A percentile compares a stretch with the other conserved stretches of the same genome.
Conservation (phyloP, 495 filamentous ascomycete genomes). For the Amorphotheca resinae region DNA sequence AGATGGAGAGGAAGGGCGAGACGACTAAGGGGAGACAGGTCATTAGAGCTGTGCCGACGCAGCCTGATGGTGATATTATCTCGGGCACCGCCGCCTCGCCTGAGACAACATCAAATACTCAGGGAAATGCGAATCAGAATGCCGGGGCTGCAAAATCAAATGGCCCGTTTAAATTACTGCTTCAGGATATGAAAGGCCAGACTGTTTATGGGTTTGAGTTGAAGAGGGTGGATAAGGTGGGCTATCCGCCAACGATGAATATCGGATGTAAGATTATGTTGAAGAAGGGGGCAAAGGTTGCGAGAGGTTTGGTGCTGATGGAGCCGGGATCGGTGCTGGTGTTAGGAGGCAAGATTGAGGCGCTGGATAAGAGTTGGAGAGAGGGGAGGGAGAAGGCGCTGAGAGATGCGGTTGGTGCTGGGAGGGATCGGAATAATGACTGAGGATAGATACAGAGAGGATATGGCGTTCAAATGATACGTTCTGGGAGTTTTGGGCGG, state of each 20-base stretch:
- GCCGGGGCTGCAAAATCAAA: slow-evolving; percentile 6
- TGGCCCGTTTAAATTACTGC: slow-evolving; percentile 56
- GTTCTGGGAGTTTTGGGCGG: no score
- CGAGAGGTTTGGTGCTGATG: slow-evolving; percentile 66
- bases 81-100: slow-evolving; percentile 1
- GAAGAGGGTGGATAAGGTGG: slow-evolving; percentile 48
- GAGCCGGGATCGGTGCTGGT: slow-evolving; percentile 49
- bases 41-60: slow-evolving; percentile 51
- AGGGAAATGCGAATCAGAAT: not conserved
- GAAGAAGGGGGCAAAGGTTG: slow-evolving; percentile 47
- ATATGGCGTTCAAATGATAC: not conserved
- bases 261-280: slow-evolving; percentile 79
- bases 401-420: slow-evolving; percentile 1
- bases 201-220: slow-evolving; percentile 66
- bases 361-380: slow-evolving; percentile 63
- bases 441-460: not conserved
- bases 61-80: slow-evolving; percentile 11
- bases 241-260: slow-evolving; percentile 37
- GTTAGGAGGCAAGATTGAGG: slow-evolving; percentile 80
- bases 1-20: slow-evolving; percentile 74
- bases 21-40: slow-evolving; percentile 70
- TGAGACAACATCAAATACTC: slow-evolving; percentile 4
- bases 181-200: slow-evolving; percentile 68
- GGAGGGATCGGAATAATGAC: not conserved
- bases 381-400: slow-evolving; percentile 50